Base-by-base conservation (phyloP, 805 yeast species). In the Candida mattraensis region DNA sequence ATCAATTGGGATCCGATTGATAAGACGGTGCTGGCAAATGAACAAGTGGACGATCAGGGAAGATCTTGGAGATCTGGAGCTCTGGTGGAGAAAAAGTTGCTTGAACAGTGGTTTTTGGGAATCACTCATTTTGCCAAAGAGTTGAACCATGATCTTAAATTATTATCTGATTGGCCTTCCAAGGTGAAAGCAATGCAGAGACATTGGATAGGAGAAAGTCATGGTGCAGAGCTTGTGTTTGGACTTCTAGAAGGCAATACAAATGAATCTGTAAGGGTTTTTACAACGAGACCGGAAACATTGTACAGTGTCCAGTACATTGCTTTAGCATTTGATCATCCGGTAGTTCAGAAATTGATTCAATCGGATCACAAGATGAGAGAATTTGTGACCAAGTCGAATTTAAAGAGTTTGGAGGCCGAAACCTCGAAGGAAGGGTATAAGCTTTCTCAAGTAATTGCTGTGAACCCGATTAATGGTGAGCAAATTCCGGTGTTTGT, bases 1-100 rank as follows among this genome's bases (percentile, higher is more conserved):
- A 93, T 93, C 40, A 93, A 93, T 55, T 93, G 99, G 99, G 99
- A 93, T 61, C 99, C 99, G 0, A 76, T 93, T 0, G 99, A 93
- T 52, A 76, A 83, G 46, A 93, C 99, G 0, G 99, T 93, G 1
- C 67, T 93, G 41, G 99, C 99, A 2, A 93, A 84, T 56, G 99
- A 93, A 61, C 99, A 93, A 60, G 97, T 93, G 3, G 99, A 93
- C 58, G 59, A 81, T 2, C 75, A 86, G 28, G 99, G 99, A 1
- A 69, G 80, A 37, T 87, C 97, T 0, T 93, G 99, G 99, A 75
- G 99, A 59, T 87, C 96, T 2, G 99, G 99, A 4, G 99, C 98
- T 0, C 41, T 80, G 11, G 99, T 91, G 0, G 97, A 93, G 58
- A 87, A 87, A 60, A 72, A 70, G 42, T 63, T 76, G 34, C 66